These are phyloP conservation scores for Cordyceps tenuipes DNA, from an alignment of 2,329 filamentous ascomycete genomes.

Conservation along the genomic window DNA sequence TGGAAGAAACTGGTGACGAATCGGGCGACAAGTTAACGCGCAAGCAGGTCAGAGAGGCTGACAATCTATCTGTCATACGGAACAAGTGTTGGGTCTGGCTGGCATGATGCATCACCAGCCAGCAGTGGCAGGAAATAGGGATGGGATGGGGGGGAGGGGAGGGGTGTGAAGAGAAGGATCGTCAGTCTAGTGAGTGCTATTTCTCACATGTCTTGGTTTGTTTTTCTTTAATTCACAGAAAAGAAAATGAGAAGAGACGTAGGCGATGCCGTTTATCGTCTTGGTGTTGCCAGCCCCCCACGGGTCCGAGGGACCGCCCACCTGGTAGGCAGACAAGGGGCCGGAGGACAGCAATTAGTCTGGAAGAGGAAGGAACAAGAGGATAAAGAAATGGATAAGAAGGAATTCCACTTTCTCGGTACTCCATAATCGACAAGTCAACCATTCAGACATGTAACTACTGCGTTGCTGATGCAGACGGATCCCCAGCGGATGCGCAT, in stretches of 20 bases:
- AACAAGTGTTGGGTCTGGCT: background rate
- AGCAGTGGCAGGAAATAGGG: background rate
- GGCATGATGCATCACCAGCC: background rate
- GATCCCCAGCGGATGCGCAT: background rate
- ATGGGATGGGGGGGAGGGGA: background rate
- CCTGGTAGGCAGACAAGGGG: background rate
- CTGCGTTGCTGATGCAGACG: background rate
- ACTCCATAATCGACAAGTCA: background rate
- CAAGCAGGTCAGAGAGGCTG: too few species aligned
- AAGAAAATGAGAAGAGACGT: background rate
- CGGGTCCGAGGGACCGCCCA: background rate
- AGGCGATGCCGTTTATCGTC: background rate
- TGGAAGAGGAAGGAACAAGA: background rate
- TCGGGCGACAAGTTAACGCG: background rate
- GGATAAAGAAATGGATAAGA: background rate
- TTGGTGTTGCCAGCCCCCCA: background rate
- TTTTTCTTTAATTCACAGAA: background rate
- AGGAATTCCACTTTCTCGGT: background rate
- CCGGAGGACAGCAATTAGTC: background rate
- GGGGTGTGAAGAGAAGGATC: background rate
- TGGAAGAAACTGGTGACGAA: background rate
- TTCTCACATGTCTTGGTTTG: background rate
- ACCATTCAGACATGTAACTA: too few species aligned
- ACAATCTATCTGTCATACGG: background rate
- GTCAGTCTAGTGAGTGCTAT: background rate